phyloP scores from a whole-genome alignment of 352 stramenopile genomes.

The Aphanomyces invadans region DNA sequence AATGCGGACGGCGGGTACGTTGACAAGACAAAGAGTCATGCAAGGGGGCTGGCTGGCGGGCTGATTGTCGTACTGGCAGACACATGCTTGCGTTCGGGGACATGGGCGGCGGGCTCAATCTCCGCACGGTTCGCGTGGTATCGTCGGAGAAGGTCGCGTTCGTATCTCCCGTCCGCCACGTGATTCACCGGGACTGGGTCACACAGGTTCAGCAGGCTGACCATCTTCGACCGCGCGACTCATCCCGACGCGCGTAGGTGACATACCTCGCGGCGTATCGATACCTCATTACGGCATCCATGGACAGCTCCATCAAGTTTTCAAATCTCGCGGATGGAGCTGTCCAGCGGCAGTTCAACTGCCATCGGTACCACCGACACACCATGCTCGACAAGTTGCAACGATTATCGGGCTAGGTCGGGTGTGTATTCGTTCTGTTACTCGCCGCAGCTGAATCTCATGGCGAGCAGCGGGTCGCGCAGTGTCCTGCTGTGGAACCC shows the following conservation, averaged over 20 bases:
- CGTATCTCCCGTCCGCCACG: not conserved
- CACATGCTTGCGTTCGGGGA: constrained; percentile 10
- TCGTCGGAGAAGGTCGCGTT: not conserved
- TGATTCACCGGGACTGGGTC: constrained; percentile 2
- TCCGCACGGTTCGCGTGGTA: not conserved
- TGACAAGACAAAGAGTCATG: not conserved
- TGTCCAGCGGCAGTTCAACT: not conserved
- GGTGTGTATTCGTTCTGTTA: constrained; percentile 1
- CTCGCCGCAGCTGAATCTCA: not conserved
- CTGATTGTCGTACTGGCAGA: not conserved
- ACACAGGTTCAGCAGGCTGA: no score
- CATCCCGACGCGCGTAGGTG: no score
- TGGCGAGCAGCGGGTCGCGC: constrained; percentile 5
- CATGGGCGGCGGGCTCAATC: not conserved
- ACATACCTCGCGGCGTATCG: not conserved
- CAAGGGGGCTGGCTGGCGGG: not conserved
- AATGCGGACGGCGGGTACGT: constrained; percentile 3
- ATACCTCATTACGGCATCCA: not conserved
- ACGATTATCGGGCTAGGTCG: not conserved
- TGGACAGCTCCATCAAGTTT: constrained; percentile 9
- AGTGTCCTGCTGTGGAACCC: constrained; percentile 17
- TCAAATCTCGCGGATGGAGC: not conserved
- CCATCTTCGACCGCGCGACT: no score
- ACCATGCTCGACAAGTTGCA: no score
- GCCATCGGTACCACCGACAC: not conserved